Base-by-base conservation (phyloP, 805 yeast species). In the Pichia occidentalis region DNA sequence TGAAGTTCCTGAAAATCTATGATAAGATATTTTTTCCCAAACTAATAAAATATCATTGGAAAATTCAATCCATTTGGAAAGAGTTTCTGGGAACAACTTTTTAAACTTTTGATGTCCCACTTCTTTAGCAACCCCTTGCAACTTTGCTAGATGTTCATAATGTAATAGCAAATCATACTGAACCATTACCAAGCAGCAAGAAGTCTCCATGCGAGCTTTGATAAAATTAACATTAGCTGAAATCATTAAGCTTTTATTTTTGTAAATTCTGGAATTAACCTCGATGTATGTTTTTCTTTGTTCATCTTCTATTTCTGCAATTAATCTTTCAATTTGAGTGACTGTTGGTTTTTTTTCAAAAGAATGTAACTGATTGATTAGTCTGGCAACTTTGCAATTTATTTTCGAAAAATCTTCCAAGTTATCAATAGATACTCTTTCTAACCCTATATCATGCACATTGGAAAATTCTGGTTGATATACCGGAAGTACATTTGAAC, bases 341-440 rank as follows among this genome's bases (percentile, higher is more conserved):
- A 57, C 36, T 3, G 48, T 39, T 1, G 64, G 57, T 11, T 33
- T 37, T 2, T 30, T 34, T 14, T 42, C 38, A 7, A 55, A 24
- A 13, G 39, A 36, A 31, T 54, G 56, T 18, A 59, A 27, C 14
- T 40, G 35, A 11, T 39, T 34, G 30, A 61, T 36, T 12, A 63
- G 14, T 5, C 43, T 34, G 19, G 37, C 39, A n/a, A 56, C 18
- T 8, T 42, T 33, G 9, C 43, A 44, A 19, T 45, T 49, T 2
- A 57, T 30, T 8, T 24, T 36, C 9, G 39, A 32, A 34, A 51
- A 46, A 12, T 48, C 48, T 12, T 23, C 32, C 7, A 58, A 35
- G 27, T 46, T 48, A 12, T 46, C 46, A 24, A 46, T 37, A 2
- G 48, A 39, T 21, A 49, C 40, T 20, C 34, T 43, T 27, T 57